phyloP scores from a whole-genome alignment of 441 rosid species.

The Adansonia grandidieri region DNA sequence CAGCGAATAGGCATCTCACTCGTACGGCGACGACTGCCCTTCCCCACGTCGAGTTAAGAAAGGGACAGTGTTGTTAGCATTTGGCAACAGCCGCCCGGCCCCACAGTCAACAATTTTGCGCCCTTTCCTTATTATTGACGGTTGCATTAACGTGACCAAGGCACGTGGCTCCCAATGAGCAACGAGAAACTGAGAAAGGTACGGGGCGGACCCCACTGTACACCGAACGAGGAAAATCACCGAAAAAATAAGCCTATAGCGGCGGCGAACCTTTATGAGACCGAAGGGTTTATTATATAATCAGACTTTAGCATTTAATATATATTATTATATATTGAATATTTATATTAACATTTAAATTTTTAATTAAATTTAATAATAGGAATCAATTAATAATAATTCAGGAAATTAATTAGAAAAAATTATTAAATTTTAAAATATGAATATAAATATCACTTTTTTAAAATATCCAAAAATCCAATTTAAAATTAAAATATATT shows the following conservation, averaged over 20 bases:
- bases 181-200: too few species aligned
- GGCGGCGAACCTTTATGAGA: not conserved
- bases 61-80: not conserved
- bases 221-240: slow-evolving; percentile 7
- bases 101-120: not conserved
- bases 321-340: too few species aligned
- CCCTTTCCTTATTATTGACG: not conserved
- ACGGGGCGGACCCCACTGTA: slow-evolving; percentile 1
- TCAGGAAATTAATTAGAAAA: too few species aligned
- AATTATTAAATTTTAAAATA: too few species aligned
- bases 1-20: not conserved
- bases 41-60: not conserved
- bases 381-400: too few species aligned
- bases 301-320: too few species aligned
- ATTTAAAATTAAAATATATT: too few species aligned
- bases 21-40: slow-evolving; percentile 14
- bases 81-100: not conserved
- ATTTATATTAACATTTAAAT: too few species aligned
- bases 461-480: too few species aligned
- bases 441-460: too few species aligned
- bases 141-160: not conserved
- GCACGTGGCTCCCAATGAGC: not conserved
- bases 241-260: not conserved
- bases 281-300: too few species aligned
- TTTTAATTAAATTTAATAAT: too few species aligned